These are phyloP conservation scores for Corinectria fuckeliana DNA, from an alignment of 2,329 filamentous ascomycete genomes.

Conservation along the genomic window DNA sequence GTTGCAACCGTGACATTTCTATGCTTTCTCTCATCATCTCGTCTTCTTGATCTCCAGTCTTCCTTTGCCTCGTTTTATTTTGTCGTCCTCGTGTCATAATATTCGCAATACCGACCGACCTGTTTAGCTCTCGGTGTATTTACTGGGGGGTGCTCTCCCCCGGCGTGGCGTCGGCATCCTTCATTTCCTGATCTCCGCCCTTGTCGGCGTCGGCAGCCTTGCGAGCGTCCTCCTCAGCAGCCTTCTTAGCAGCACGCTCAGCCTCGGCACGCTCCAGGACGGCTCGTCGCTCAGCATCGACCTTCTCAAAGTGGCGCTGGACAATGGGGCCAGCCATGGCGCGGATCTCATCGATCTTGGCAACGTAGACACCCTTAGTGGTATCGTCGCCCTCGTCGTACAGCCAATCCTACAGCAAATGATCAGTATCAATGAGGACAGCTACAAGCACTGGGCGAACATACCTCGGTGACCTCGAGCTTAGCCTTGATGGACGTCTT, in stretches of 20 bases:
- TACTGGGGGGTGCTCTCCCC: conserved; percentile 57
- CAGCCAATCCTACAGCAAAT: conserved; percentile 81
- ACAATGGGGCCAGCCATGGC: conserved; percentile 88
- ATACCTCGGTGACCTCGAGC: conserved; percentile 85
- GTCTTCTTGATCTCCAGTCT: conserved; percentile 19
- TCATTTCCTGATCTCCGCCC: conserved; percentile 67
- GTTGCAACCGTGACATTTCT: conserved; percentile 33
- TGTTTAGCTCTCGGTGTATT: conserved; percentile 21
- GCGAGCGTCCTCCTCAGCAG: conserved; percentile 61
- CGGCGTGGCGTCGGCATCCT: conserved; percentile 63
- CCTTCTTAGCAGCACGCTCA: conserved; percentile 78
- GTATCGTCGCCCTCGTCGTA: conserved; percentile 97
- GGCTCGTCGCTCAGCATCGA: conserved; percentile 83
- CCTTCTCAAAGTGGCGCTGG: conserved; percentile 94
- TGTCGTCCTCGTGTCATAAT: conserved; percentile 35
- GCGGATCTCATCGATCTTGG: conserved; percentile 96
- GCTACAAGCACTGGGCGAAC: conserved; percentile 40
- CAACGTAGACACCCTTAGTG: conserved; percentile 89
- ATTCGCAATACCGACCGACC: conserved; percentile 12
- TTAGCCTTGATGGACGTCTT: conserved; percentile 85
- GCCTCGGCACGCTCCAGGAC: conserved; percentile 79
- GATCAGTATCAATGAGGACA: conserved; percentile 13
- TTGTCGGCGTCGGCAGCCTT: conserved; percentile 61
- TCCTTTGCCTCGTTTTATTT: conserved; percentile 26
- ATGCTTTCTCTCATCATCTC: conserved; percentile 17